Percentiles rank a stretch among this genome's conserved stretches.
These are phyloP conservation scores for Platanthera guangdongensis DNA, from an alignment of 106 monocot species.

Conservation along the genomic window DNA sequence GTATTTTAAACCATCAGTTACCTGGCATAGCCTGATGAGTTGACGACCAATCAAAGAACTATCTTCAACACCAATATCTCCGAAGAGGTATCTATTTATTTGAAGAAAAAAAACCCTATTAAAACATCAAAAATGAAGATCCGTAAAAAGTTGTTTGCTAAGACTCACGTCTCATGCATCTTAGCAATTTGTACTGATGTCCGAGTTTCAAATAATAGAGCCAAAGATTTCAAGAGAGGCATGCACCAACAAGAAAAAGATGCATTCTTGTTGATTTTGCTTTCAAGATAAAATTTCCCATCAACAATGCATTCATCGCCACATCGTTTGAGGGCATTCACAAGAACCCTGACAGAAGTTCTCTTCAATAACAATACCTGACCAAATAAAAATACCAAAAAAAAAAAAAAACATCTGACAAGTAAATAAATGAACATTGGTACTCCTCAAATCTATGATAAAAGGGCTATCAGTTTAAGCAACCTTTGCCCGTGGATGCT, in stretches of 20 bases:
- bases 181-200: slow-evolving; percentile 10
- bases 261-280: slow-evolving; percentile 21
- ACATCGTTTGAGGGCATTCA: slow-evolving; percentile 40
- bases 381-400: slow-evolving; percentile 13
- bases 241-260: slow-evolving; percentile 41
- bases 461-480: not conserved
- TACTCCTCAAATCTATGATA: not conserved
- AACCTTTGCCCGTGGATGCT: slow-evolving; percentile 78
- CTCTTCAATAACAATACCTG: slow-evolving; percentile 58
- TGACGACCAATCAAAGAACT: slow-evolving; percentile 31
- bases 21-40: slow-evolving; percentile 68
- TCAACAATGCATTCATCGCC: slow-evolving; percentile 23
- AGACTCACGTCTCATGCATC: slow-evolving; percentile 35
- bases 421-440: not conserved
- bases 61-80: slow-evolving; percentile 29
- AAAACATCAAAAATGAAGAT: not conserved
- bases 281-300: slow-evolving; percentile 28
- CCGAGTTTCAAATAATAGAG: slow-evolving; percentile 45
- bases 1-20: slow-evolving; percentile 9
- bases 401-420: not conserved
- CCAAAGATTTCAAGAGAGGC: slow-evolving; percentile 62
- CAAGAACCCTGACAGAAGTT: slow-evolving; percentile 32
- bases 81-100: slow-evolving; percentile 29
- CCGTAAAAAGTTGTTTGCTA: slow-evolving; percentile 8
- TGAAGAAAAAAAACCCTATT: slow-evolving; percentile 8